Evolutionary conservation across 202 grass and related monocot genomes (phyloP), one percentile per base, ranked within the genome.

Genomic region (Digitaria exilis): DNA sequence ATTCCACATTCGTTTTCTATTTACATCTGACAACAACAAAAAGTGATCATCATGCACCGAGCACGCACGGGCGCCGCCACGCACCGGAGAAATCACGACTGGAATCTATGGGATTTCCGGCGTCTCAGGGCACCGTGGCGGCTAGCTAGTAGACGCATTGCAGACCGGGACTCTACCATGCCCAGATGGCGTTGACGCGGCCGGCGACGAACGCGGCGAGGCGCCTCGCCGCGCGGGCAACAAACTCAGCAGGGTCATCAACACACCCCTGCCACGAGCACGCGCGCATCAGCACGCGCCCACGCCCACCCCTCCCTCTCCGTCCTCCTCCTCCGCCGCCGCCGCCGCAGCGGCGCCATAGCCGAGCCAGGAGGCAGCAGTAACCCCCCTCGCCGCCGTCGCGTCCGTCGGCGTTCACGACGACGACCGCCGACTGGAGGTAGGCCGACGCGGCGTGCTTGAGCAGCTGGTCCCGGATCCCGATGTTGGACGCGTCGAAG

Each of bases 401-500:
- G 0, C 34, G 57, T 0, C 22, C 57, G 1, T 25, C 52, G 0
- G 84, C 28, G n/a, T n/a, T n/a, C 34, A 72, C 81, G 9, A 82
- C 80, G 34, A 93, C 60, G 6, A 84, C 88, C 26, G 88, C 90
- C 1, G 95, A 93, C 84, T 91, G 90, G 45, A 98, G 82, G 88
- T 98, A 95, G 62, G 91, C 91, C 12, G 96, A 95, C 37, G 96
- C 90, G 4, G 92, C 96, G 46, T 93, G 92, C 85, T 89, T 93
- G 15, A 98, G 77, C 16, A 95, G 83, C 50, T 85, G 88, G 87
- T 95, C 92, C 45, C 89, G 63, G 61, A 95, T 91, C 80, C 82
- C 82, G 80, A 91, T 95, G 61, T 86, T 68, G 54, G 88, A 87
- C 7, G 88, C 43, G 82, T 97, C 87, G 51, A 97, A 89, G 43